Conservation (phyloP, 768 basidiomycete genomes). For the Zangia roseola region DNA sequence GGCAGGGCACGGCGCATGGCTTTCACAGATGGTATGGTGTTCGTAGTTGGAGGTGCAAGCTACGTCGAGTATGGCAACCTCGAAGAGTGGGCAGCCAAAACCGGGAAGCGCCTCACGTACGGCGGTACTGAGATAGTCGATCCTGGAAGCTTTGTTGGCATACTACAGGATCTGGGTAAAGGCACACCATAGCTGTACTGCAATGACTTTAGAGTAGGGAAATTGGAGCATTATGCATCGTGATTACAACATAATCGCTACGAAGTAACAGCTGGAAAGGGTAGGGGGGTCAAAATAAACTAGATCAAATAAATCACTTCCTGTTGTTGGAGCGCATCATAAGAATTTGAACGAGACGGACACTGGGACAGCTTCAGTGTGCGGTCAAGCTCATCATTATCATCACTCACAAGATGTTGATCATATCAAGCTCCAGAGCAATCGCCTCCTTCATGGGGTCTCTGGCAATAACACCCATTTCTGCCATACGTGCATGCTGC, state of each 20-base stretch:
- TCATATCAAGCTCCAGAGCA: constrained; percentile 78
- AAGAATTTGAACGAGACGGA: constrained; percentile 80
- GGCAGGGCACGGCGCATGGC: constrained; percentile 62
- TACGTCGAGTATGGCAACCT: constrained; percentile 98
- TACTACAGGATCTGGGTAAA: constrained; percentile 66
- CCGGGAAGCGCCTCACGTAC: constrained; percentile 86
- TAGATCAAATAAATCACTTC: constrained; percentile 40
- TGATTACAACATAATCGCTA: background rate
- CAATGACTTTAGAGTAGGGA: constrained; percentile 29
- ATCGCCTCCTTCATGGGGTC: constrained; percentile 82
- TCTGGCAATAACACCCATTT: constrained; percentile 59
- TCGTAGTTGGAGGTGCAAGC: constrained; percentile 94
- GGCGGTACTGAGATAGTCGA: constrained; percentile 95
- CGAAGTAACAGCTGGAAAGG: constrained; percentile 14
- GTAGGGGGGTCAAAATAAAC: background rate
- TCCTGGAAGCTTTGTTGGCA: constrained; percentile 78
- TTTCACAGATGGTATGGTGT: constrained; percentile 87
- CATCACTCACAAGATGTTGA: constrained; percentile 77
- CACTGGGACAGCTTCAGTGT: constrained; percentile 39
- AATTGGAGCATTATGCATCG: background rate
- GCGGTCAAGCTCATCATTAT: background rate
- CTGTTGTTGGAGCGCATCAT: constrained; percentile 59
- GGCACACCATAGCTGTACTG: constrained; percentile 23
- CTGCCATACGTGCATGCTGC: constrained; percentile 70
- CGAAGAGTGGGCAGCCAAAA: constrained; percentile 85